Base-by-base conservation (phyloP, 2,329 filamentous ascomycete species). In the Diaporthe vexans region DNA sequence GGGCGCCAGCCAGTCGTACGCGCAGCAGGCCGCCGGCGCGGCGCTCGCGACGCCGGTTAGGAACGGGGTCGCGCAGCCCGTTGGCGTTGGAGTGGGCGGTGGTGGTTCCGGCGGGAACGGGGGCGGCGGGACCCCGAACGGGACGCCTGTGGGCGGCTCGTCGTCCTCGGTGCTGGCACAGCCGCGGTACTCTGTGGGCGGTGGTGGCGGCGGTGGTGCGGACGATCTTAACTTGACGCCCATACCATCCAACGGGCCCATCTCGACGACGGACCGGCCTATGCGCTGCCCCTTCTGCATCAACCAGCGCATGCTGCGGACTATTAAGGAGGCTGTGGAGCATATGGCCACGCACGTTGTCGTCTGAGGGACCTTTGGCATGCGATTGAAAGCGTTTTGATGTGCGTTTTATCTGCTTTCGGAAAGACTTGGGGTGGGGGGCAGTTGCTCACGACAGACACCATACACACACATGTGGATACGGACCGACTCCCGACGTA, bases 341-440 rank as follows among this genome's bases (percentile, higher is more conserved):
- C 90, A 91, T 78, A 84, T 91, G 85, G 89, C 89, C 15, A 91
- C 89, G 2, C 90, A 91, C 75, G 90, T 91, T 6, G 86, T 91
- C 19, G 88, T 91, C 24, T 89, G 80, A 79, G 54, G 40, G 13
- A 10, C 4, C 35, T 3, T 3, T 17, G 13, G 15, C 40, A 43
- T 19, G 15, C 40, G 6, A 15, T 1, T 6, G 15, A 19, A 43
- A 43, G 37, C 11, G 37, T 40, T 11, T 13, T 43, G 40, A 19
- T 4, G 4, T 43, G 40, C 40, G 15, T 4, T 5, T 17, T 4
- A 17, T 40, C 15, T 43, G 40, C 40, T 19, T 7, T 13, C 19
- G n/a, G 10, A 19, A 10, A 9, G 21, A 21, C 15, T 10, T 29
- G 15, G 33, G 29, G 2, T 37, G 8, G 52, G 26, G 11, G 10